Evolutionary conservation across 2,329 filamentous ascomycete species (phyloP).

Genomic region (Pseudogymnoascus sp.): DNA sequence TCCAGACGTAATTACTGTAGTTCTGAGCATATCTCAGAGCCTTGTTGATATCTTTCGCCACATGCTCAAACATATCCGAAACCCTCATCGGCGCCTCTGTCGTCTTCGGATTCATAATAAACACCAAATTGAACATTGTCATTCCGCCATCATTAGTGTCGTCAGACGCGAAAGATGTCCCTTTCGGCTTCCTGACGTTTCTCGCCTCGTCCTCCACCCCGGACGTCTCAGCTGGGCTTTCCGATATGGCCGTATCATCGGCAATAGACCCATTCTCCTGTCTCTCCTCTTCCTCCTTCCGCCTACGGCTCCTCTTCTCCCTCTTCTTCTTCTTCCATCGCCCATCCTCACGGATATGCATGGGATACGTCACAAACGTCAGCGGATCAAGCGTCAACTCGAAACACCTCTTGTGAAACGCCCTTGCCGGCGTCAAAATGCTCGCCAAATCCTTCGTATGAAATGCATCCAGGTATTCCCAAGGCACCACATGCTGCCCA

Average conservation of each 20-base stretch:
- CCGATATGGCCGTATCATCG: constrained; percentile 16
- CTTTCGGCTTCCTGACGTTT: constrained; percentile 28
- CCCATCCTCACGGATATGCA: constrained; percentile 74
- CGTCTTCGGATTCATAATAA: constrained; percentile 75
- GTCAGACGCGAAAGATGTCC: constrained; percentile 19
- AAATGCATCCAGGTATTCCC: constrained; percentile 69
- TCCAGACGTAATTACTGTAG: constrained; percentile 83
- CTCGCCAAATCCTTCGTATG: constrained; percentile 73
- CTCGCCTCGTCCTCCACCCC: constrained; percentile 11
- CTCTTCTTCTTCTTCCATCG: constrained; percentile 64
- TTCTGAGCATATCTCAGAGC: constrained; percentile 90
- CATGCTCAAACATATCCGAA: constrained; percentile 78
- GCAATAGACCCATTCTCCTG: constrained; percentile 17
- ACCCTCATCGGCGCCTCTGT: constrained; percentile 66
- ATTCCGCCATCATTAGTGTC: constrained; percentile 42
- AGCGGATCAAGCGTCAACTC: constrained; percentile 76
- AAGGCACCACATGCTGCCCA: constrained; percentile 55
- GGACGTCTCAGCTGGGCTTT: constrained; percentile 16
- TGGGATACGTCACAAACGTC: constrained; percentile 74
- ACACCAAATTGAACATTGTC: constrained; percentile 98
- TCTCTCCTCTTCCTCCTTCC: constrained; percentile 29
- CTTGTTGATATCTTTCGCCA: constrained; percentile 88
- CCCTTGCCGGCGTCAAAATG: constrained; percentile 66
- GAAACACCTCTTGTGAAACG: constrained; percentile 76
- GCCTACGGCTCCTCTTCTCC: constrained; percentile 30